Conservation (phyloP, 169 alveolate species). For the Theileria annulata region DNA sequence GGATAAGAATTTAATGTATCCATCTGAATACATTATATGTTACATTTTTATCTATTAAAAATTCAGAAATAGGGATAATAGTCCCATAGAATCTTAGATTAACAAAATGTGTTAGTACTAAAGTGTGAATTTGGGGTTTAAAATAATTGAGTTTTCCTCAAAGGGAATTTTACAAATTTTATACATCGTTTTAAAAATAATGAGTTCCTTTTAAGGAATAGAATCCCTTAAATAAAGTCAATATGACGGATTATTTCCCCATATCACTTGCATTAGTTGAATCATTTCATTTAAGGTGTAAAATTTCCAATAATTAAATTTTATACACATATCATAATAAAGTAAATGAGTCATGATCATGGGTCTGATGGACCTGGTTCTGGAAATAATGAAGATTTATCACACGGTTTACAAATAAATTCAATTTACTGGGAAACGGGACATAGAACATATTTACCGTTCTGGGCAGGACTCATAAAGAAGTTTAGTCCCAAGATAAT, state of each 20-base stretch:
- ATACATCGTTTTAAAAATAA: neutral
- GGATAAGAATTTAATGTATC: constrained; percentile 18
- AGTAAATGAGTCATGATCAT: constrained; percentile 62
- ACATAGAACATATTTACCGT: constrained; percentile 84
- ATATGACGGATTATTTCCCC: neutral
- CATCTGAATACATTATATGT: constrained; percentile 16
- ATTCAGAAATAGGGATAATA: neutral
- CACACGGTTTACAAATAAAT: constrained; percentile 76
- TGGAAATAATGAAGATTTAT: constrained; percentile 58
- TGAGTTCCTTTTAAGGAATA: neutral
- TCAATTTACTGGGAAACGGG: constrained; percentile 88
- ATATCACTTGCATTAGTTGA: neutral
- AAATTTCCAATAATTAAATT: neutral
- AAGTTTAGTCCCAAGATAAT: constrained; percentile 80
- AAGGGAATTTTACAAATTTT: neutral
- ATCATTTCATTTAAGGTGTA: neutral
- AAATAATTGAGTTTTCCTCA: neutral
- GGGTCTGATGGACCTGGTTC: constrained; percentile 61
- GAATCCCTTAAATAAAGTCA: neutral
- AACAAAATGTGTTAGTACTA: neutral
- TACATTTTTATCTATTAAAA: neutral
- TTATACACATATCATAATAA: neutral
- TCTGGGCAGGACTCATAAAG: constrained; percentile 75
- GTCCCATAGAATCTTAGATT: neutral
- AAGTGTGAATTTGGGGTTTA: neutral